Evolutionary conservation across 441 rosid species (phyloP).

Genomic region (Kokia cookei): DNA sequence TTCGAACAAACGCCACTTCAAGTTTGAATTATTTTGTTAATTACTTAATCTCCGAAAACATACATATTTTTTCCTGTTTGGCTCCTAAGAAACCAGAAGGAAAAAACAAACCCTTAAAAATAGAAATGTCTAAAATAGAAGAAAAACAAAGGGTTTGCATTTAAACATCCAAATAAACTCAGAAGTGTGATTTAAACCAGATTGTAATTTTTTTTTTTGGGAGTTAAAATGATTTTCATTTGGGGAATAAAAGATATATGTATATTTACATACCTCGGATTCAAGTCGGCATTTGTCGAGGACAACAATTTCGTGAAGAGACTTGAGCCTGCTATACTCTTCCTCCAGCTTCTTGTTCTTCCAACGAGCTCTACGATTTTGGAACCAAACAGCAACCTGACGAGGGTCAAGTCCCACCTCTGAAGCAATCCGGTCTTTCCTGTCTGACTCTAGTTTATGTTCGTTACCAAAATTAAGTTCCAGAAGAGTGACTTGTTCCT

Average conservation of each 20-base stretch:
- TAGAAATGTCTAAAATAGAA: neutral
- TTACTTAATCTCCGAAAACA: neutral
- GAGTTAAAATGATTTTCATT: neutral
- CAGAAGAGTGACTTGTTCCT: constrained; percentile 55
- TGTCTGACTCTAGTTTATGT: constrained; percentile 73
- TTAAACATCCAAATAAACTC: neutral
- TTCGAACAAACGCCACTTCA: neutral
- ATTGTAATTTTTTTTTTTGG: neutral
- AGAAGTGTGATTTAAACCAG: neutral
- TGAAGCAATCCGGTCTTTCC: constrained; percentile 66
- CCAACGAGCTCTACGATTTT: constrained; percentile 81
- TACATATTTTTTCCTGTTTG: constrained; percentile 12
- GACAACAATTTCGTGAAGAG: constrained; percentile 34
- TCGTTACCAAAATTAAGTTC: constrained; percentile 61
- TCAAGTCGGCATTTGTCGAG: constrained; percentile 64
- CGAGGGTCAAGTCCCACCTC: constrained; percentile 81
- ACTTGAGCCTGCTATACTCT: constrained; percentile 51
- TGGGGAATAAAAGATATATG: too few species aligned
- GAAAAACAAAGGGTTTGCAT: neutral
- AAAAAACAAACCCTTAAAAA: neutral
- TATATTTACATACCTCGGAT: constrained; percentile 43
- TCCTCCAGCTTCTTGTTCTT: constrained; percentile 84
- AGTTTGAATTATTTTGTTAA: neutral
- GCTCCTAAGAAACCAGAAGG: neutral
- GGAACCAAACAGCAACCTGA: constrained; percentile 94